phyloP scores from a whole-genome alignment of 1,284 basidiomycete genomes.

The Sporisorium graminicola region DNA sequence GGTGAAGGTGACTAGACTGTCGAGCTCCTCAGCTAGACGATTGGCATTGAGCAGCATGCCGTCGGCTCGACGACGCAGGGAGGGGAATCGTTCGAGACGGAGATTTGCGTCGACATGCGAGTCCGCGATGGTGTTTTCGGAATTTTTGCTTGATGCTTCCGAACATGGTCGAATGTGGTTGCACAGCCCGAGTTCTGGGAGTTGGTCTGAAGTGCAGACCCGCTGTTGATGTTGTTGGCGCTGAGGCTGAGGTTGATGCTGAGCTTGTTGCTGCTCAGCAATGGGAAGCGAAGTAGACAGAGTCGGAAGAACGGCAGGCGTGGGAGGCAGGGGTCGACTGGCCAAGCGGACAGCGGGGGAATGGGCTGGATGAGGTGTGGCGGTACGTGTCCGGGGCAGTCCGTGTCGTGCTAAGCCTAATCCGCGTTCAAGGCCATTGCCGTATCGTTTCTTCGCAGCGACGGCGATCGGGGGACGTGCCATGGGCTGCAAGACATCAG shows the following conservation, averaged over 20 bases:
- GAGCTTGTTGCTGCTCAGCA: neutral
- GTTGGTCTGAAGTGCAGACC: neutral
- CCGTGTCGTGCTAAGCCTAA: neutral
- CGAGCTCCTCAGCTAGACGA: conserved; percentile 24
- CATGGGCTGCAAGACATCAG: neutral
- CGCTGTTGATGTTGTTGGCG: neutral
- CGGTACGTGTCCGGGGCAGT: conserved; percentile 2
- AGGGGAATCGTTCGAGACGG: conserved; percentile 3
- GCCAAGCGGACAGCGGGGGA: neutral
- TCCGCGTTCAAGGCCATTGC: neutral
- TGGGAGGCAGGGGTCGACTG: conserved; percentile 33
- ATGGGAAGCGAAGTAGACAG: neutral
- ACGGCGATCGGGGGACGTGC: conserved; percentile 6
- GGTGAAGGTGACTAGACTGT: conserved; percentile 15
- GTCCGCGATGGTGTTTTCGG: neutral
- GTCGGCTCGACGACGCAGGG: conserved; percentile 6
- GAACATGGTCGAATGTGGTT: neutral
- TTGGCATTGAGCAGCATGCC: conserved; percentile 8
- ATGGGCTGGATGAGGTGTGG: conserved; percentile 6
- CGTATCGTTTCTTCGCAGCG: conserved; percentile 11
- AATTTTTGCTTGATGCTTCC: neutral
- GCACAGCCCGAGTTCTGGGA: no score
- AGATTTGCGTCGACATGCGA: conserved; percentile 14
- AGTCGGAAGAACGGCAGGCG: conserved; percentile 10
- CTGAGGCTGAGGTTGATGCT: neutral